Evolutionary conservation across 768 basidiomycete species (phyloP), one percentile per base, ranked within the genome.

Genomic region (Boletus eberwhitei): DNA sequence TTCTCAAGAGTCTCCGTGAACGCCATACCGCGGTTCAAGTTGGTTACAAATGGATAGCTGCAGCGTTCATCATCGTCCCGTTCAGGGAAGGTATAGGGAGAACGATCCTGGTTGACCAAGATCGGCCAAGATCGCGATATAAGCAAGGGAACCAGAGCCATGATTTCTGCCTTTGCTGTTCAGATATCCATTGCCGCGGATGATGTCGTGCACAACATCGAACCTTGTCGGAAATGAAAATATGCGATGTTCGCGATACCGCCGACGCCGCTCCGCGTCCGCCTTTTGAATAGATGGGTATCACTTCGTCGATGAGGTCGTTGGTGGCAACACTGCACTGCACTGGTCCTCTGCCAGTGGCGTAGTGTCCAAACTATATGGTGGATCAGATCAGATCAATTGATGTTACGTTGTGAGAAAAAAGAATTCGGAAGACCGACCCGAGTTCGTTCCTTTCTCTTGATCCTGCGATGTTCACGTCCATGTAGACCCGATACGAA

Each of bases 181-280:
- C 1, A 53, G 8, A n/a, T 17, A 12, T 9, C 21, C 1, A 5
- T 35, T 0, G 22, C 19, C 22, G 22, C 54, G 52, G 3, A 29
- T 41, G 26, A 54, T 53, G 1, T n/a, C 8, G 5, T 12, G 5
- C n/a, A 63, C 26, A 0, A 1, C 24, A 1, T 8, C 19, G 49
- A 13, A 44, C 50, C 36, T 59, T 54, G 52, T 57, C 61, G 8
- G 64, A 64, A 36, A 69, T 52, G 37, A 69, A 59, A 1, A 58
- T 57, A 8, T 61, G 61, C 2, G 59, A 64, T 37, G 47, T 52
- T 8, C 39, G 43, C 21, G 42, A 42, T 13, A 32, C 24, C 6
- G 5, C 13, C 3, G 32, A 24, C 32, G 17, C 17, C 8, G 4
- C 4, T 6, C 13, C 3, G 17, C 26, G 6, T 0, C 17, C 22